phyloP scores from a whole-genome alignment of 2,329 filamentous ascomycete species.

The Lasiodiplodia citricola region DNA sequence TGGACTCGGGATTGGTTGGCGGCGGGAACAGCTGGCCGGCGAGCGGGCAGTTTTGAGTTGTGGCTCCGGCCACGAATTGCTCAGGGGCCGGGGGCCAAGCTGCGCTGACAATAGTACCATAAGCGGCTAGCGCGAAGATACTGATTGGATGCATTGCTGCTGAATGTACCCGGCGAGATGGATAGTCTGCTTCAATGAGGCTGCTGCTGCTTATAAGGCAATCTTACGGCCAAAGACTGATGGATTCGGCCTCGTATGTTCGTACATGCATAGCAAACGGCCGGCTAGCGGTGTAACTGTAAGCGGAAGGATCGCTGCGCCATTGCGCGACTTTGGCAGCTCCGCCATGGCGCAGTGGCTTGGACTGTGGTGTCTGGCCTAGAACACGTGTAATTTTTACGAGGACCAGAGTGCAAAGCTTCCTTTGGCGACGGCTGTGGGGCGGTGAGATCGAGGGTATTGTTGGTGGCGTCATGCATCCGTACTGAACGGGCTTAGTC shows the following conservation, averaged over 20 bases:
- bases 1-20: slow-evolving; percentile 10
- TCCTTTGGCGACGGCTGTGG: background rate
- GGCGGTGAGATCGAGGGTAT: background rate
- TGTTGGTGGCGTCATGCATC: background rate
- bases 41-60: slow-evolving; percentile 25
- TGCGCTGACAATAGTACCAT: background rate
- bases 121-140: background rate
- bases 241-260: slow-evolving; percentile 29
- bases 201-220: background rate
- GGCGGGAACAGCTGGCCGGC: slow-evolving; percentile 27
- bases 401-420: background rate
- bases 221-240: background rate
- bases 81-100: background rate
- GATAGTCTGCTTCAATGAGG: background rate
- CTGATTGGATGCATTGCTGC: background rate
- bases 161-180: background rate
- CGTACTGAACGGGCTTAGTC: too few species aligned
- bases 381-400: background rate
- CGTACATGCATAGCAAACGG: too few species aligned
- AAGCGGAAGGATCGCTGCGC: background rate
- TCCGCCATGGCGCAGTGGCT: background rate
- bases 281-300: slow-evolving; percentile 32
- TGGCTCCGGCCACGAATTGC: background rate
- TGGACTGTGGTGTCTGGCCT: background rate
- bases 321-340: background rate